Conservation (phyloP, 2,329 filamentous ascomycete genomes). For the Hypoxylon sp. region DNA sequence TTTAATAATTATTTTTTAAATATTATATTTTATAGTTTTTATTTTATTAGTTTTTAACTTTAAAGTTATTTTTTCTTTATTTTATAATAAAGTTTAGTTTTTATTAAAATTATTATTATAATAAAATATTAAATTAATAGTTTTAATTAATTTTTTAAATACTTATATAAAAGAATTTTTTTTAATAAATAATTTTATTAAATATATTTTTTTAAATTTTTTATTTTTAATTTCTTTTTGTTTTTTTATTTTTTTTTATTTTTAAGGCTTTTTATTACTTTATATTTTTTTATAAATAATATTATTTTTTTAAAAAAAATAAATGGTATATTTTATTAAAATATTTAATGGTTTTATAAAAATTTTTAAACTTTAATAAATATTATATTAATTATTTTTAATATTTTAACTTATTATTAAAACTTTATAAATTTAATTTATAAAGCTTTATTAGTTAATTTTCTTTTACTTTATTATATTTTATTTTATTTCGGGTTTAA, state of each 20-base stretch:
- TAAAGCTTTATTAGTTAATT: conserved; percentile 2
- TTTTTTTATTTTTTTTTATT: not conserved
- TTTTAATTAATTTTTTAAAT: conserved; percentile 4
- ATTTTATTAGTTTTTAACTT: conserved; percentile 4
- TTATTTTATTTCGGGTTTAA: not conserved
- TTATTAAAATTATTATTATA: not conserved
- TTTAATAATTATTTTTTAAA: conserved; percentile 6
- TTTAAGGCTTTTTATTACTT: conserved; percentile 5
- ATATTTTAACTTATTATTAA: not conserved
- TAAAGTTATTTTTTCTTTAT: conserved; percentile 9
- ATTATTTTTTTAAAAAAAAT: conserved; percentile 15
- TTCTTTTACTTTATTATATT: not conserved
- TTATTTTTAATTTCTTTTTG: not conserved
- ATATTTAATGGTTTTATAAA: conserved; percentile 7
- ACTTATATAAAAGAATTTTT: not conserved
- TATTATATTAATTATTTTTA: not conserved
- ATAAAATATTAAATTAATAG: not conserved
- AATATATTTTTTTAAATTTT: not conserved
- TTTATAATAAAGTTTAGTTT: not conserved
- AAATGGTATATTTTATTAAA: conserved; percentile 7
- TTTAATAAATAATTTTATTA: not conserved
- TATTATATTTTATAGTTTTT: conserved; percentile 7
- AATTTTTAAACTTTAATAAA: conserved; percentile 1
- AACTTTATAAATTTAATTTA: conserved; percentile 1
- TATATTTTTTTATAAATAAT: conserved; percentile 9